Conservation (phyloP, 352 stramenopile species). For the Phytophthora tubulina region DNA sequence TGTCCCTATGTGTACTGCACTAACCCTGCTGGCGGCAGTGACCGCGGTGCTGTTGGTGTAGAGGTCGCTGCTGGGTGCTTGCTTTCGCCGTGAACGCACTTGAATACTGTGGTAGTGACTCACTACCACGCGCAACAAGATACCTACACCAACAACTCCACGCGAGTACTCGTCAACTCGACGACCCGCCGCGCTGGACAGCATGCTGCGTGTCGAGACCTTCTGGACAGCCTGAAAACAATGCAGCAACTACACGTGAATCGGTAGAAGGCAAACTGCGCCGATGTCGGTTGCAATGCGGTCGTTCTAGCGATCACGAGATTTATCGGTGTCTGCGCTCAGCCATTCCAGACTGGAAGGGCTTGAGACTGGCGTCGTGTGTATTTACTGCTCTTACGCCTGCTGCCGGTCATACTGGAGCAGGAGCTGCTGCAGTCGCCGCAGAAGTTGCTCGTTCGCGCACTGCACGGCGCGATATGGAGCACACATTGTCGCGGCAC, state of each 20-base stretch:
- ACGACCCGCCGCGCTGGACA: constrained; percentile 13
- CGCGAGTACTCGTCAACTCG: constrained; percentile 15
- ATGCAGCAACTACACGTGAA: neutral
- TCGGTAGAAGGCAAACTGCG: neutral
- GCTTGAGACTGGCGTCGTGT: neutral
- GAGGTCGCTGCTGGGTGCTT: neutral
- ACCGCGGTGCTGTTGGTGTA: constrained; percentile 6
- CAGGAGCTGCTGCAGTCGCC: constrained; percentile 52
- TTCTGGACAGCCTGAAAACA: constrained; percentile 12
- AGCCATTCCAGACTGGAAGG: too few species aligned
- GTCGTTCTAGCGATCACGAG: too few species aligned
- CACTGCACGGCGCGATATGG: constrained; percentile 50
- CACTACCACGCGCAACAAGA: neutral
- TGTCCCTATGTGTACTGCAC: neutral
- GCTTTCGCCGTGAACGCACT: neutral
- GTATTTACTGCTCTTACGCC: constrained; percentile 2
- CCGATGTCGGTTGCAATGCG: neutral
- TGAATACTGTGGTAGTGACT: neutral
- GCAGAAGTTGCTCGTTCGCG: constrained; percentile 63
- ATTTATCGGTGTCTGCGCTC: too few species aligned
- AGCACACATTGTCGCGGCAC: constrained; percentile 51
- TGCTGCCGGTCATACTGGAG: constrained; percentile 22
- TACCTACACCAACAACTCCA: constrained; percentile 10
- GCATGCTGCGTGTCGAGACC: constrained; percentile 58
- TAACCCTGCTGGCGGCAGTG: neutral